Conservation (phyloP, 768 basidiomycete genomes). For the Lyophyllum decastes region DNA sequence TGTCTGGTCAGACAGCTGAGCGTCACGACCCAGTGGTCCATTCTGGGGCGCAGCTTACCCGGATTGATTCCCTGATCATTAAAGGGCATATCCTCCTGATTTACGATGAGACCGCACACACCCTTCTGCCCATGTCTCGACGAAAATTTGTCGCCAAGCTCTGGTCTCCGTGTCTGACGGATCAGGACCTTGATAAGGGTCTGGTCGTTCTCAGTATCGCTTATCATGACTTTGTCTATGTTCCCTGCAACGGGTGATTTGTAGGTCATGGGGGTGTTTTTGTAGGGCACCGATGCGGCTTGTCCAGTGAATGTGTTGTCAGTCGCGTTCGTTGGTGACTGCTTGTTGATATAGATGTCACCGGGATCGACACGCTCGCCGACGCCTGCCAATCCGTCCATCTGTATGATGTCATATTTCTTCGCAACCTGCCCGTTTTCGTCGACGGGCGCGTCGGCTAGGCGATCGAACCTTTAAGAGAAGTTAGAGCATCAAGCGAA, state of each 20-base stretch:
- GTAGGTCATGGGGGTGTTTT: constrained; percentile 90
- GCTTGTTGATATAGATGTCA: constrained; percentile 96
- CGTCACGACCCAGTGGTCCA: constrained; percentile 6
- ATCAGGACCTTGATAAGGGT: constrained; percentile 96
- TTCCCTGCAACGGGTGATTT: constrained; percentile 92
- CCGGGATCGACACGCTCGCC: constrained; percentile 93
- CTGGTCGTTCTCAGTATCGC: constrained; percentile 95
- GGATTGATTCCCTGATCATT: constrained; percentile 96
- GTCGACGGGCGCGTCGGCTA: constrained; percentile 89
- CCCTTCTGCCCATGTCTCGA: constrained; percentile 98
- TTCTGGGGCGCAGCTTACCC: constrained; percentile 47
- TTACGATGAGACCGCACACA: constrained; percentile 97
- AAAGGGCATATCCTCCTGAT: constrained; percentile 99
- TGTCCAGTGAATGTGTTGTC: constrained; percentile 88
- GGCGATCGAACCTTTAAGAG: constrained; percentile 75
- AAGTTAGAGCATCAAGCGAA: constrained; percentile 9
- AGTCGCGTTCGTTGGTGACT: constrained; percentile 92
- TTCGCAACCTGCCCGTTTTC: constrained; percentile 79
- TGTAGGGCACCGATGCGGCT: constrained; percentile 83
- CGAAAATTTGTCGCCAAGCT: constrained; percentile 98
- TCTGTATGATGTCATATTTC: constrained; percentile 88
- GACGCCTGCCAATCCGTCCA: constrained; percentile 92
- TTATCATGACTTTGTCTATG: constrained; percentile 97
- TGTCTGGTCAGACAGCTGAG: constrained; percentile 53
- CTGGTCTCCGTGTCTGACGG: constrained; percentile 94